Percentiles rank a stretch among this genome's conserved stretches.
These are phyloP conservation scores for Brassica rapa DNA, from an alignment of 345 rosid genomes.

Conservation along the genomic window DNA sequence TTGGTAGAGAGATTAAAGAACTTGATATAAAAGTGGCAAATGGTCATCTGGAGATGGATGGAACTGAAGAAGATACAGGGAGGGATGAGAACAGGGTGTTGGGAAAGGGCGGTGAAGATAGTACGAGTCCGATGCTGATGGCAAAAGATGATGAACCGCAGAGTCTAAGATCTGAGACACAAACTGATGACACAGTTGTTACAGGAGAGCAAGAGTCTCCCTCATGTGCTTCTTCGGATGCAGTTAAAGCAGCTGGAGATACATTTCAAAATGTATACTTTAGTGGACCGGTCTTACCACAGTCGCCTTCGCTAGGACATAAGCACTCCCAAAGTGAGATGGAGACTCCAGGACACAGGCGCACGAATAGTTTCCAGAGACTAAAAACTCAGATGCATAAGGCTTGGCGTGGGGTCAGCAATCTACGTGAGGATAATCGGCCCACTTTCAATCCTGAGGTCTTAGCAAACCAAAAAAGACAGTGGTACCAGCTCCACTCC, in stretches of 20 bases:
- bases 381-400: conserved; percentile 76
- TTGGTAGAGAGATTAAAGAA: conserved; percentile 6
- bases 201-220: conserved; percentile 47
- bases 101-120: conserved; percentile 22
- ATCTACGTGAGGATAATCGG: conserved; percentile 47
- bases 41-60: conserved; percentile 5
- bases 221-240: conserved; percentile 4
- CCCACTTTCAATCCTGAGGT: conserved; percentile 90
- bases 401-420: conserved; percentile 84
- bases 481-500: conserved; percentile 95
- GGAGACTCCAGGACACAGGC: conserved; percentile 45
- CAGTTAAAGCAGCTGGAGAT: conserved; percentile 33
- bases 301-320: conserved; percentile 45
- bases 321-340: conserved; percentile 73
- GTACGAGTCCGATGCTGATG: conserved; percentile 10
- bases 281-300: conserved; percentile 41
- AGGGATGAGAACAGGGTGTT: conserved; percentile 21
- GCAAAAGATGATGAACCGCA: conserved; percentile 32
- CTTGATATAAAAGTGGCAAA: conserved; percentile 9
- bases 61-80: not conserved
- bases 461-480: conserved; percentile 90
- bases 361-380: conserved; percentile 66
- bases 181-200: conserved; percentile 39
- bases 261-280: conserved; percentile 35
- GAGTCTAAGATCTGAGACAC: not conserved